Evolutionary conservation across 768 basidiomycete genomes (phyloP), one percentile per base, ranked within the genome.

Genomic region (Myochromella boudieri): DNA sequence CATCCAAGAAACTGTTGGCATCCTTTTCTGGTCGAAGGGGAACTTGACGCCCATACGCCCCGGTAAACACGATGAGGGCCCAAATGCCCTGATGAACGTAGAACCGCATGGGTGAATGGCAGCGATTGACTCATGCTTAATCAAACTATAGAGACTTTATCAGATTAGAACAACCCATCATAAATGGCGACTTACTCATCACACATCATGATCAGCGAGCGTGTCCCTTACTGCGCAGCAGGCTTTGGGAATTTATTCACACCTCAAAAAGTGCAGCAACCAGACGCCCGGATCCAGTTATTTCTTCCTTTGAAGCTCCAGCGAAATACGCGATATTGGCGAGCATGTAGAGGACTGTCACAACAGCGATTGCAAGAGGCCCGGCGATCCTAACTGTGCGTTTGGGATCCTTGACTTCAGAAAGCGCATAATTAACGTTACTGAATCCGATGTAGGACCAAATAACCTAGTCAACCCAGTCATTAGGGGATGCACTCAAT

Each of bases 291-390:
- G 78, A 79, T 10, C 64, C 63, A 0, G 75, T 63, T 47, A 89
- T 87, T n/a, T 86, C 82, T n/a, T 73, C 67, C 52, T 81, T 84
- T 4, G 80, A 76, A 9, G 84, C 82, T 20, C 75, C 84, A 3
- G 79, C 78, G 44, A 84, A 81, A 58, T 85, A 87, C 1, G 83
- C 81, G 25, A 85, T 59, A 51, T 87, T 86, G 42, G 78, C 76
- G 9, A 78, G 67, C 17, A 87, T 18, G 56, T 87, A 88, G 4
- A 81, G 67, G 0, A 76, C 58, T 0, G 82, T 68, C 17, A 84
- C 78, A n/a, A 74, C 66, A 6, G 59, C 48, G 46, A 87, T 74
- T 0, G 83, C 84, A 3, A 83, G 62, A 6, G 86, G 82, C 3
- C 78, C 83, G 0, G 85, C 84, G 15, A 74, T 69, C 46, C 76